A percentile compares a stretch with the other conserved stretches of the same genome.
These are phyloP conservation scores for Monosporozyma aquatica DNA, from an alignment of 805 yeast species.

Conservation along the genomic window DNA sequence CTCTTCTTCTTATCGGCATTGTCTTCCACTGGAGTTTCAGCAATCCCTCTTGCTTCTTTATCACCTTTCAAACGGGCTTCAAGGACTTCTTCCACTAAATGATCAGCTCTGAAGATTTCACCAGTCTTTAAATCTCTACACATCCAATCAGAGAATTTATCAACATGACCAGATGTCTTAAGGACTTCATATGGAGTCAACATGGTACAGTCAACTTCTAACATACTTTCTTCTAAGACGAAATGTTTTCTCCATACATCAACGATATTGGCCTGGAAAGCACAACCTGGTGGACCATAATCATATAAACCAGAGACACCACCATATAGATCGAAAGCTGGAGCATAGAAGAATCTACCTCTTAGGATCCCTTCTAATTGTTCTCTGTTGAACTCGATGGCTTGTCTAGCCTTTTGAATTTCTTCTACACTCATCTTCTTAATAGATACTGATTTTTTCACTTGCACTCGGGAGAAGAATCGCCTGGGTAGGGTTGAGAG, in stretches of 20 bases:
- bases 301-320: conserved; percentile 98
- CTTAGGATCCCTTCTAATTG: conserved; percentile 81
- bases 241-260: conserved; percentile 98
- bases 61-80: conserved; percentile 96
- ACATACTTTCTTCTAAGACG: conserved; percentile 95
- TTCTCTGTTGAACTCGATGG: conserved; percentile 64
- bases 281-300: conserved; percentile 99
- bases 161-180: conserved; percentile 98
- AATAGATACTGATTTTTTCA: conserved; percentile 22
- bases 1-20: conserved; percentile 84
- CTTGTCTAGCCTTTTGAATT: conserved; percentile 24
- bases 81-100: conserved; percentile 92
- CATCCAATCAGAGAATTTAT: conserved; percentile 99
- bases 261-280: conserved; percentile 89
- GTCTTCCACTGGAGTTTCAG: conserved; percentile 48
- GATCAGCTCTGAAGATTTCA: conserved; percentile 98
- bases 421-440: conserved; percentile 29
- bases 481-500: conserved; percentile 14
- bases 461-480: conserved; percentile 17
- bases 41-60: conserved; percentile 86
- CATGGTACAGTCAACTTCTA: conserved; percentile 97
- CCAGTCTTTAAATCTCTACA: conserved; percentile 92
- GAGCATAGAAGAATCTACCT: conserved; percentile 95
- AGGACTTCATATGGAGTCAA: conserved; percentile 95
- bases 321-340: conserved; percentile 94